Evolutionary conservation across 371 early-diverging fungal species (phyloP).

Genomic region (Mucor sp.): DNA sequence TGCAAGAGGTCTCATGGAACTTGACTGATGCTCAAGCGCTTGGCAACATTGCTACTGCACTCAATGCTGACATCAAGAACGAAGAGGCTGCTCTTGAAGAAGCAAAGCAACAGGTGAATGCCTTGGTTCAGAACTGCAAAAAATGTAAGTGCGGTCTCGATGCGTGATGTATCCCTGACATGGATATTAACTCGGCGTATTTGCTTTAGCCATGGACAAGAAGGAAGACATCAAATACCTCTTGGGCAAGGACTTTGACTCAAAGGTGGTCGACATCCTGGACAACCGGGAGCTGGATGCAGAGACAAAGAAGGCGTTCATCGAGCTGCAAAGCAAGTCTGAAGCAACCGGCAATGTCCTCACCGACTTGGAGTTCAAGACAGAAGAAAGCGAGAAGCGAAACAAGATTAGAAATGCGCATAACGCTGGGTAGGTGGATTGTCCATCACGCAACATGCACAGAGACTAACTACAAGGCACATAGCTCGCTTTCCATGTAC

Average conservation of each 20-base stretch:
- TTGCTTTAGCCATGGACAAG: conserved; percentile 20
- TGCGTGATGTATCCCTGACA: too few species aligned
- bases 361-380: conserved; percentile 12
- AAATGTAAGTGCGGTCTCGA: conserved; percentile 18
- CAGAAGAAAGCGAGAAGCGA: conserved; percentile 15
- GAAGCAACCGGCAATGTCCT: not conserved
- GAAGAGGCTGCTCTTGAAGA: not conserved
- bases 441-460: too few species aligned
- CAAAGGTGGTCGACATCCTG: conserved; percentile 2
- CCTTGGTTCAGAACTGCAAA: not conserved
- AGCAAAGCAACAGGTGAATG: not conserved
- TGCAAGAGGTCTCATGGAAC: conserved; percentile 8
- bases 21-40: conserved; percentile 16
- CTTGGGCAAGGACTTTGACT: not conserved
- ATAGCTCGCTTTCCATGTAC: conserved; percentile 27
- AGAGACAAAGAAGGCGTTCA: conserved; percentile 8
- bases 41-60: conserved; percentile 3
- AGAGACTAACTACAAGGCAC: not conserved
- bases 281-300: conserved; percentile 16
- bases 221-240: conserved; percentile 17
- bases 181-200: too few species aligned
- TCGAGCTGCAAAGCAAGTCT: not conserved
- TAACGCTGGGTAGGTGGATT: conserved; percentile 10
- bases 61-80: conserved; percentile 2
- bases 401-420: conserved; percentile 12